A percentile compares a stretch with the other conserved stretches of the same genome.
Evolutionary conservation across 2,329 filamentous ascomycete species (phyloP).

Genomic region (Elsinoe ampelina): DNA sequence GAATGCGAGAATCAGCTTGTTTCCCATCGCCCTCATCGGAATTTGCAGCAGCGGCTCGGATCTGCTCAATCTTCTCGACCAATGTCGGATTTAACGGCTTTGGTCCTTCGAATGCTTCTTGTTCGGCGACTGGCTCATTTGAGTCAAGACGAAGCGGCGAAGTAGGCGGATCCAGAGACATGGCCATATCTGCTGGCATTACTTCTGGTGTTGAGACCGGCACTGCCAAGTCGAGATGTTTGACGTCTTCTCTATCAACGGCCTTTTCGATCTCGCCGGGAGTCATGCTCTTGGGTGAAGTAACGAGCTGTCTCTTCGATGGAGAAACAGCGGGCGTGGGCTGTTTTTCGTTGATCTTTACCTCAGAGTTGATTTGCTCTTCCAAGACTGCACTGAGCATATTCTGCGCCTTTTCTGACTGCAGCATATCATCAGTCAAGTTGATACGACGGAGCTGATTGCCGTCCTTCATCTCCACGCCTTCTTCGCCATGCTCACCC

Average conservation of each 20-base stretch:
- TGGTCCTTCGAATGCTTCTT: constrained; percentile 26
- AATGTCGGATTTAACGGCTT: constrained; percentile 29
- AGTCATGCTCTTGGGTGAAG: constrained; percentile 17
- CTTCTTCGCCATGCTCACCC: constrained; percentile 49
- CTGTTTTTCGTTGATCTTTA: background rate
- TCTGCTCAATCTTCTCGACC: constrained; percentile 30
- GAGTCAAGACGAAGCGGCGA: constrained; percentile 2
- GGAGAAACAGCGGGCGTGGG: background rate
- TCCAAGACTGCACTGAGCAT: constrained; percentile 57
- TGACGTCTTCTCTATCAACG: constrained; percentile 44
- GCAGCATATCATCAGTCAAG: constrained; percentile 38
- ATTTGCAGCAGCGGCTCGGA: constrained; percentile 24
- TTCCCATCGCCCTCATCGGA: constrained; percentile 19
- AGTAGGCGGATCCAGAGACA: background rate
- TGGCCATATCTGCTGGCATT: background rate
- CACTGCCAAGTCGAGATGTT: constrained; percentile 53
- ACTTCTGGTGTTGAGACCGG: constrained; percentile 24
- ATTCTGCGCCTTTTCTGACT: constrained; percentile 52
- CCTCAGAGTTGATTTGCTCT: constrained; percentile 38
- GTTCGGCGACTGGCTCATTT: constrained; percentile 11
- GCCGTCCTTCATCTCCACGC: constrained; percentile 38
- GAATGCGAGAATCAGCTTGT: constrained; percentile 27
- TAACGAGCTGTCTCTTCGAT: background rate
- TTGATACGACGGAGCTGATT: constrained; percentile 25
- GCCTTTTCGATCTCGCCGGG: constrained; percentile 26